These are phyloP conservation scores for Cystobasidium tubakii DNA, from an alignment of 768 basidiomycete species.

Conservation along the genomic window DNA sequence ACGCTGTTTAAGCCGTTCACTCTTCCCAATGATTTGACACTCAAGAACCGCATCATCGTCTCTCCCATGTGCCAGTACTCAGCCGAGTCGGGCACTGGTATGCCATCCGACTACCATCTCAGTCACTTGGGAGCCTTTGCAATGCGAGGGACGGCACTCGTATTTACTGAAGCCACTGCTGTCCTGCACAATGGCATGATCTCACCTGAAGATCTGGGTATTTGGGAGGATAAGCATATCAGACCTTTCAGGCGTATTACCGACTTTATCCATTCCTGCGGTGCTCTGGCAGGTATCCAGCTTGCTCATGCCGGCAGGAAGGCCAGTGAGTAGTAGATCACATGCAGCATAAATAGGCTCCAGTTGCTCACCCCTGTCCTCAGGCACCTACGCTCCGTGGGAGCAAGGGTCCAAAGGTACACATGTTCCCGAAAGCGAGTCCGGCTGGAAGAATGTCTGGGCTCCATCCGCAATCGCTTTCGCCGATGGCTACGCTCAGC, in stretches of 20 bases:
- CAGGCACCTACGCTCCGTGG: conserved; percentile 37
- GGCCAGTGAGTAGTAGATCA: conserved; percentile 48
- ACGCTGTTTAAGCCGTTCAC: conserved; percentile 27
- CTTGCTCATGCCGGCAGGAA: conserved; percentile 78
- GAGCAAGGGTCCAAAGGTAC: conserved; percentile 6
- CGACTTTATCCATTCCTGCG: conserved; percentile 66
- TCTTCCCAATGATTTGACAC: conserved; percentile 13
- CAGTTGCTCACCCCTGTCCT: background rate
- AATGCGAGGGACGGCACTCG: conserved; percentile 64
- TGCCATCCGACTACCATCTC: conserved; percentile 72
- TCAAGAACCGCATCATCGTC: conserved; percentile 33
- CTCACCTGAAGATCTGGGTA: conserved; percentile 52
- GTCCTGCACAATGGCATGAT: conserved; percentile 44
- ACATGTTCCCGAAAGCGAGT: conserved; percentile 17
- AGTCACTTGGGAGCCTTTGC: conserved; percentile 66
- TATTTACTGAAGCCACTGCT: conserved; percentile 67
- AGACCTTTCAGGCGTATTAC: conserved; percentile 59
- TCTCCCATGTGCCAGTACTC: conserved; percentile 36
- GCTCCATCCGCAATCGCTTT: conserved; percentile 39
- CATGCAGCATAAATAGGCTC: background rate
- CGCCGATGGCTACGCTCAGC: conserved; percentile 25
- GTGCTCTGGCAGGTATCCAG: conserved; percentile 68
- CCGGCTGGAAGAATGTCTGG: conserved; percentile 38
- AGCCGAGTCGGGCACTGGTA: conserved; percentile 43
- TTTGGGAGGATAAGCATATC: conserved; percentile 71